These are phyloP conservation scores for Aphanoascus verrucosus DNA, from an alignment of 2,329 filamentous ascomycete species.

Conservation along the genomic window DNA sequence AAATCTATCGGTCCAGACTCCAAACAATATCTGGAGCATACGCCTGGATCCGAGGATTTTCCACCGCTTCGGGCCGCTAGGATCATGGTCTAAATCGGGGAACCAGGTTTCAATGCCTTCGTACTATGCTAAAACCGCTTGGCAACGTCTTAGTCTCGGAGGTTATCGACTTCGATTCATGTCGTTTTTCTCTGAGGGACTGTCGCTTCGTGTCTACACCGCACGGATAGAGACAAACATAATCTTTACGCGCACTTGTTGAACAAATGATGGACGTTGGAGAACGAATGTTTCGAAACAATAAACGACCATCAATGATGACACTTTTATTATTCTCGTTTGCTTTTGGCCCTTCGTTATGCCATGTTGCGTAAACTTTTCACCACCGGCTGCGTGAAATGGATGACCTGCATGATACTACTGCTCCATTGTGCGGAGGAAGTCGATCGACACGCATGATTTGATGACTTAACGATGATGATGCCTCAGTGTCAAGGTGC, in stretches of 20 bases:
- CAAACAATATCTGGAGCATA: neutral
- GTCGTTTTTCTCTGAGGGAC: too few species aligned
- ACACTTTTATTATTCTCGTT: too few species aligned
- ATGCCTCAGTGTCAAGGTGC: neutral
- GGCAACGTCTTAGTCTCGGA: neutral
- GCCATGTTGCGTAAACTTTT: neutral
- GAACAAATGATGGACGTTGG: too few species aligned
- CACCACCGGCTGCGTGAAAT: neutral
- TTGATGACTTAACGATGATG: neutral
- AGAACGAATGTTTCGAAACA: too few species aligned
- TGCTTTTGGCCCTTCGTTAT: neutral
- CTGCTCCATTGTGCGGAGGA: neutral
- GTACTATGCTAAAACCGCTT: neutral
- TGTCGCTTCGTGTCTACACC: too few species aligned
- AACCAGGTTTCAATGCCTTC: neutral
- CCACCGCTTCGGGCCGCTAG: conserved; percentile 7
- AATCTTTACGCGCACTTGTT: too few species aligned
- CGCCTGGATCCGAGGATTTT: neutral
- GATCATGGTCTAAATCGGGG: conserved; percentile 10
- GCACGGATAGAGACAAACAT: too few species aligned
- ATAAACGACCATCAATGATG: too few species aligned
- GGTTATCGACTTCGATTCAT: too few species aligned
- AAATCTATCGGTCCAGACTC: neutral
- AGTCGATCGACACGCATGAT: neutral
- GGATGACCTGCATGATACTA: conserved; percentile 4